A percentile compares a stretch with the other conserved stretches of the same genome.
These are phyloP conservation scores for Apiospora pterosperma DNA, from an alignment of 2,329 filamentous ascomycete genomes.

Conservation along the genomic window DNA sequence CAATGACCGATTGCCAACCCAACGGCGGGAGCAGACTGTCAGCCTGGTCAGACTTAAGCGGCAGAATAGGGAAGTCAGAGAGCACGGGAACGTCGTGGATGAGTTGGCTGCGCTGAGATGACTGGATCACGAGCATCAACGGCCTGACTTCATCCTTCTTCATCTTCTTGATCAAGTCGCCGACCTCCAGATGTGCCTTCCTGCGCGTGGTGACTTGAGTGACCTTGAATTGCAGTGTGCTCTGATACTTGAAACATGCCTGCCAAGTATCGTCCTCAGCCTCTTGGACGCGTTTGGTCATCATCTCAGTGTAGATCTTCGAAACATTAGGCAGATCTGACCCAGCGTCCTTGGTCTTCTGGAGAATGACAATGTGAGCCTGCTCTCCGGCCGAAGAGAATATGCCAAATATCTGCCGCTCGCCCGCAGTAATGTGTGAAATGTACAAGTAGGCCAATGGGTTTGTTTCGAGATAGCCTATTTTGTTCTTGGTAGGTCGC, in stretches of 20 bases:
- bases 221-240: constrained; percentile 79
- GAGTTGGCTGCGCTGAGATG: constrained; percentile 75
- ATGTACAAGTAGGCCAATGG: constrained; percentile 83
- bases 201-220: constrained; percentile 85
- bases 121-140: constrained; percentile 84
- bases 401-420: constrained; percentile 88
- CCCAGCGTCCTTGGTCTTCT: constrained; percentile 70
- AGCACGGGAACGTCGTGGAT: constrained; percentile 82
- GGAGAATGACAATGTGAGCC: constrained; percentile 85
- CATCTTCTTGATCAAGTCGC: constrained; percentile 86
- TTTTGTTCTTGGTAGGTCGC: constrained; percentile 56
- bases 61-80: constrained; percentile 78
- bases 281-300: constrained; percentile 63
- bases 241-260: constrained; percentile 81
- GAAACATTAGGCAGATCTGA: constrained; percentile 88
- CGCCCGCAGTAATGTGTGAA: constrained; percentile 87
- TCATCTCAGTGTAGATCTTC: constrained; percentile 79
- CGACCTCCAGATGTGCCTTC: constrained; percentile 84
- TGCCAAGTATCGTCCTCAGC: constrained; percentile 70
- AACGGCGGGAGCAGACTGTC: constrained; percentile 88
- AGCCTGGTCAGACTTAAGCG: constrained; percentile 74
- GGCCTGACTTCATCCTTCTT: constrained; percentile 79
- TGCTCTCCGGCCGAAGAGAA: constrained; percentile 81
- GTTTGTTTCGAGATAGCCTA: constrained; percentile 69
- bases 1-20: constrained; percentile 89